phyloP scores from a whole-genome alignment of 345 rosid genomes.

The Eucalyptus cloeziana region DNA sequence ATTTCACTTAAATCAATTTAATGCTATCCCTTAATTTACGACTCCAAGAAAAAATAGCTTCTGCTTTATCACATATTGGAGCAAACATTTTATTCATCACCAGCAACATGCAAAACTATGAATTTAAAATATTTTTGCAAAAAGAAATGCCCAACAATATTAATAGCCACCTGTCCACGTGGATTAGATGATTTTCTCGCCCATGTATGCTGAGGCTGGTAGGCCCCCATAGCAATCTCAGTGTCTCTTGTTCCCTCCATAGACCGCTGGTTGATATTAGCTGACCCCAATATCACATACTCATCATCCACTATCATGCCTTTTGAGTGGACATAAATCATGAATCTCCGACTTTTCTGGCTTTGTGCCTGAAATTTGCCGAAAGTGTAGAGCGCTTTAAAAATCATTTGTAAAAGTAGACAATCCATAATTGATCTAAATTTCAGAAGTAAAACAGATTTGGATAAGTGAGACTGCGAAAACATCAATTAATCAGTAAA shows the following conservation, averaged over 20 bases:
- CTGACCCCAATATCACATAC: conserved; percentile 79
- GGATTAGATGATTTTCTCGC: conserved; percentile 51
- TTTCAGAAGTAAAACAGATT: background rate
- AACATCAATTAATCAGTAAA: background rate
- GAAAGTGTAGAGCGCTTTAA: background rate
- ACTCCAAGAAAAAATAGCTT: background rate
- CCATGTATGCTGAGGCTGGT: conserved; percentile 92
- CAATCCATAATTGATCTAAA: background rate
- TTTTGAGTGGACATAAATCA: conserved; percentile 96
- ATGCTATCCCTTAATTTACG: background rate
- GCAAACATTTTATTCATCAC: background rate
- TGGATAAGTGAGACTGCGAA: background rate
- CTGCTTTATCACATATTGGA: background rate
- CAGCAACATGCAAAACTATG: background rate
- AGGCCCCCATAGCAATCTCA: conserved; percentile 98
- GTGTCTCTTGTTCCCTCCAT: conserved; percentile 96
- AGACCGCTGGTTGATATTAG: conserved; percentile 94
- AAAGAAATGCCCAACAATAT: background rate
- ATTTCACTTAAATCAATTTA: background rate
- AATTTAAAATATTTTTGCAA: background rate
- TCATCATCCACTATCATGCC: conserved; percentile 97
- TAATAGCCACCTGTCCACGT: conserved; percentile 55
- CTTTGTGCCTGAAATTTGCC: conserved; percentile 33
- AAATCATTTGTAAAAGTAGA: background rate
- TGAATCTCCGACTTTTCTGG: conserved; percentile 61